Evolutionary conservation across 2,329 filamentous ascomycete genomes (phyloP), one percentile per base, ranked within the genome.

Genomic region (Lachnellula hyalina): DNA sequence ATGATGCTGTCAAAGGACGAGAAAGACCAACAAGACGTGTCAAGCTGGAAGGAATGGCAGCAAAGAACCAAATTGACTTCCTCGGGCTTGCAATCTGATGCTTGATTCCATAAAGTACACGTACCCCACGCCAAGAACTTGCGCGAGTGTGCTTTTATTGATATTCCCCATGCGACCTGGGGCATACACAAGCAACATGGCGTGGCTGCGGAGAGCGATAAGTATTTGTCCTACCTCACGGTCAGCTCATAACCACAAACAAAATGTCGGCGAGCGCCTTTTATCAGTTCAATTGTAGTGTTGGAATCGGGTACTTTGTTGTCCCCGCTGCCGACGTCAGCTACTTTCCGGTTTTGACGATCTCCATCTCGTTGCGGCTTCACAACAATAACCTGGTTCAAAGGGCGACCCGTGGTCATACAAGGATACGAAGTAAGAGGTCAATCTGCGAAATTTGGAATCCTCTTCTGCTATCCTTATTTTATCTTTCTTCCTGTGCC

Each of bases 281-380:
- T 32, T 32, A 11, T 11, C 8, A 11, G 28, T 32, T 9, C 28
- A 32, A 11, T 11, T 32, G 28, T 32, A 36, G 35, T 47, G 15
- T 47, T 47, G 11, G 5, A 47, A 28, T 15, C 19, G 19, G 15
- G 23, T 21, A 21, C 17, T 8, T 28, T 28, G 15, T 14, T n/a
- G 44, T 28, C 23, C 8, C 44, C 44, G 23, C 23, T 19, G 17
- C 36, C 28, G 46, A 21, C 15, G 28, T 35, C 46, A 36, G 23
- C 11, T 35, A 21, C 11, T 9, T 48, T 35, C 34, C 35, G 42
- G n/a, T 51, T 51, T 32, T 11, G 38, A 25, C 38, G 47, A 44
- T 51, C 49, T 11, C 44, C 21, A 51, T 51, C 28, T 51, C 40
- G 9, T 34, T 51, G 11, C 49, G 25, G 38, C 23, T 15, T 51